Evolutionary conservation across 495 filamentous ascomycete genomes (phyloP), one percentile per base, ranked within the genome.

Genomic region (Copromyces sp.): DNA sequence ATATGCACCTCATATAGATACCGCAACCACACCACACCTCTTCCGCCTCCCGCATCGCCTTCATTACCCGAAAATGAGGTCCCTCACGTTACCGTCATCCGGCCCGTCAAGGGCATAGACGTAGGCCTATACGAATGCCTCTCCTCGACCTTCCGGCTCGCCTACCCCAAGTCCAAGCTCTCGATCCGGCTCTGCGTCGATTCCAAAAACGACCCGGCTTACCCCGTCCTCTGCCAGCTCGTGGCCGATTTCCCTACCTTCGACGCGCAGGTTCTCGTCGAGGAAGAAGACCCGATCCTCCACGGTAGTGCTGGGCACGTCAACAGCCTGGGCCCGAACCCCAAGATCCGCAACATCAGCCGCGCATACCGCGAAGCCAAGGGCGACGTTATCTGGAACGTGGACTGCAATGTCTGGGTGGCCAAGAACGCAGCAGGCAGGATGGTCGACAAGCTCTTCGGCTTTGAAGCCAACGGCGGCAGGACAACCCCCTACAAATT

Each of bases 361-460:
- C 89, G 94, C 24, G 95, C 91, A 6, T 99, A 97, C 77, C 84
- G 96, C n/a, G 96, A 98, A 79, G 93, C 94, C 0, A 93, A 92
- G 73, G 93, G 93, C 0, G 94, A 98, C 78, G 88, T 98, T 68
- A 84, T 98, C 35, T 99, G 96, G 96, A 90, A 97, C 65, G 88
- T 97, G 35, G 96, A 99, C 80, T 97, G 94, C 82, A 99, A 99
- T 78, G 89, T 98, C 53, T 99, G 96, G 96, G 86, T 98, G 39
- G 89, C 89, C 11, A 89, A 86, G 35, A 90, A 91, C 14, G 94
- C 93, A 1, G 89, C 89, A 44, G 93, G 89, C 4, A 87, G 94
- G 41, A 95, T 97, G 90, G 92, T 97, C 4, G 93, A 95, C 78
- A 88, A 89, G 77, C 86, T 99, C 24, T 92, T 87, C 75, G 96